Evolutionary conservation across 306 rosid genomes (phyloP).

Genomic region (Vigna trinervia): DNA sequence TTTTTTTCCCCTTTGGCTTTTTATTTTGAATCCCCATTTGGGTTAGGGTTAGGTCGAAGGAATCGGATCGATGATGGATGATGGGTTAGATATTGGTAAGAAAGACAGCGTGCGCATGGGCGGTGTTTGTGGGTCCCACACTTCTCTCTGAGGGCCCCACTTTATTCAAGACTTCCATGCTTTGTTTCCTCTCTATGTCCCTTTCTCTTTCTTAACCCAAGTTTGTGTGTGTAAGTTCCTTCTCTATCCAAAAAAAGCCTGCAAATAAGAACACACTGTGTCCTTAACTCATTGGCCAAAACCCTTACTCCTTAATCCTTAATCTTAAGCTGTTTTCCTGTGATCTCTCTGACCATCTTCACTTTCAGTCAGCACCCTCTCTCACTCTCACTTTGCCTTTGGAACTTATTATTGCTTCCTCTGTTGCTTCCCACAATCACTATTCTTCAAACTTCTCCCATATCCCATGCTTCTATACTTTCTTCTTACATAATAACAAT

Average conservation of each 20-base stretch:
- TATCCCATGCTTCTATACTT: constrained; percentile 45
- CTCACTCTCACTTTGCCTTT: constrained; percentile 26
- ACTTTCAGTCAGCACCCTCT: constrained; percentile 23
- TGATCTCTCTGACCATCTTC: background rate
- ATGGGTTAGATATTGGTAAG: constrained; percentile 65
- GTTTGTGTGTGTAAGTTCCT: background rate
- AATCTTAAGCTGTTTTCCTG: background rate
- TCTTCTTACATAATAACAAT: constrained; percentile 2
- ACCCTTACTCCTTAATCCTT: constrained; percentile 23
- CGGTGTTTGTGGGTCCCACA: constrained; percentile 79
- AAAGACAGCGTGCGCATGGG: constrained; percentile 85
- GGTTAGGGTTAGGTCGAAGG: constrained; percentile 90
- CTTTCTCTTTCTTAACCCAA: background rate
- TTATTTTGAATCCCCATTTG: constrained; percentile 17
- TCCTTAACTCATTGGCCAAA: constrained; percentile 43
- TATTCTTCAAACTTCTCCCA: constrained; percentile 48
- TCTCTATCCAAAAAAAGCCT: constrained; percentile 40
- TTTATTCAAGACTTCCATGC: constrained; percentile 42
- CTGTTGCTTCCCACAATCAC: constrained; percentile 45
- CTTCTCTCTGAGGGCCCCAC: constrained; percentile 40
- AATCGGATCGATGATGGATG: constrained; percentile 58
- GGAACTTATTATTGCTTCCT: constrained; percentile 45
- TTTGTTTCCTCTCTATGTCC: background rate
- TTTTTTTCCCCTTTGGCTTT: background rate
- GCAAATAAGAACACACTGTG: constrained; percentile 40